Evolutionary conservation across 306 rosid species (phyloP).

Genomic region (Pterocarpus santalinus): DNA sequence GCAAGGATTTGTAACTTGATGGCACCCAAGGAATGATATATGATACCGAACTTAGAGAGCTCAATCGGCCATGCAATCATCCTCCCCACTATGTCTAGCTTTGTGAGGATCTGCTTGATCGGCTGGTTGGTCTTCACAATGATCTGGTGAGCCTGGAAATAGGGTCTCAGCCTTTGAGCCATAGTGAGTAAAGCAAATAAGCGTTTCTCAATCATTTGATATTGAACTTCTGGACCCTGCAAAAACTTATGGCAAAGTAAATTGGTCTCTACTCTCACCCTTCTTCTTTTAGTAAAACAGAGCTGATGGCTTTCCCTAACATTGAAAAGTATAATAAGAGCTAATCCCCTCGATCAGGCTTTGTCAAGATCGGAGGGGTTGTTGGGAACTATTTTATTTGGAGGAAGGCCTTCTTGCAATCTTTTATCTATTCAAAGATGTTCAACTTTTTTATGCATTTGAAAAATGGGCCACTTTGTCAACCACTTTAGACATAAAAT

Average conservation of each 20-base stretch:
- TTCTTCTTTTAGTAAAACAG: too few relatives aligned
- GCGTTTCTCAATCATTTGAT: not conserved
- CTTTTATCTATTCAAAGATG: too few relatives aligned
- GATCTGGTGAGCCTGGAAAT: not conserved
- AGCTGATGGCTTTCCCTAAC: too few relatives aligned
- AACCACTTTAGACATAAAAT: too few relatives aligned
- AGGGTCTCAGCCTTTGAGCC: accelerated
- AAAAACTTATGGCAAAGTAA: not conserved
- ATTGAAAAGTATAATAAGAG: too few relatives aligned
- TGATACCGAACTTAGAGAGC: not conserved
- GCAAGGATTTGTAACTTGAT: too few relatives aligned
- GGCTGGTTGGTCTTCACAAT: not conserved
- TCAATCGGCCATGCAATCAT: not conserved
- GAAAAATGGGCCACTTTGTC: too few relatives aligned
- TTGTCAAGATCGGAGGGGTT: too few relatives aligned
- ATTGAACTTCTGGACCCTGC: not conserved
- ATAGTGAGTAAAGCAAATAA: not conserved
- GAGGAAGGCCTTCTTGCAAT: too few relatives aligned
- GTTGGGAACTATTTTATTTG: too few relatives aligned
- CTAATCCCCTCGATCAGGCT: too few relatives aligned
- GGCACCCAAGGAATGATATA: accelerated
- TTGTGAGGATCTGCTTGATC: not conserved
- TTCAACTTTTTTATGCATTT: too few relatives aligned
- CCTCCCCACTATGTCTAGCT: not conserved
- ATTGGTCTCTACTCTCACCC: not conserved